Conservation (phyloP, 352 stramenopile genomes). For the Phytophthora melonis region DNA sequence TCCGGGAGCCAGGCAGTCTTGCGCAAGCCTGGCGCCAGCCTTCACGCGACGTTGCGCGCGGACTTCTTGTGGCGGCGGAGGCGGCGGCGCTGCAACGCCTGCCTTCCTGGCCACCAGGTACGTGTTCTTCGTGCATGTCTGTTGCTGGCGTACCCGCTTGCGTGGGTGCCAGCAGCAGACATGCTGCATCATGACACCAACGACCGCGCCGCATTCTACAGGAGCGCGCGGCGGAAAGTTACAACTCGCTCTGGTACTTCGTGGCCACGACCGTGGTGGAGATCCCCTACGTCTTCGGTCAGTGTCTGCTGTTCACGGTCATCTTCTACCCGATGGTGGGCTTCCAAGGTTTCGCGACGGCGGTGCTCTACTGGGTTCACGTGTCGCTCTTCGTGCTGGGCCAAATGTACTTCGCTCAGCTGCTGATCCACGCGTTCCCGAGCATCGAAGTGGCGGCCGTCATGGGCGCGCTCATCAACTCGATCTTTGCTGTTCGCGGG, state of each 20-base stretch:
- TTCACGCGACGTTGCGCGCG: no score
- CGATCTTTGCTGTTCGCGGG: slow-evolving; percentile 23
- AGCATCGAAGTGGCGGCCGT: slow-evolving; percentile 21
- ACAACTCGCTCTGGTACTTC: slow-evolving; percentile 35
- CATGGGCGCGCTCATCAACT: slow-evolving; percentile 21
- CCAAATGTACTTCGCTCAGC: slow-evolving; percentile 24
- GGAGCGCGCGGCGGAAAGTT: no score
- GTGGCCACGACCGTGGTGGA: slow-evolving; percentile 21
- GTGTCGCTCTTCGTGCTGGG: slow-evolving; percentile 20
- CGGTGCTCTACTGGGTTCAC: slow-evolving; percentile 21
- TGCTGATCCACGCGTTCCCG: slow-evolving; percentile 27
- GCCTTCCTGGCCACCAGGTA: no score
- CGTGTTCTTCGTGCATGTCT: no score
- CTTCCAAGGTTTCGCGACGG: slow-evolving; percentile 20
- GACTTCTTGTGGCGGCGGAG: no score
- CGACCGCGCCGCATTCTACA: slow-evolving; percentile 24
- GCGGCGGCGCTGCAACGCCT: no score
- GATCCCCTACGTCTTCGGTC: slow-evolving; percentile 18
- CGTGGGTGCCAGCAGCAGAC: no score
- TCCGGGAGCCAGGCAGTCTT: no score
- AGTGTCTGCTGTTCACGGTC: slow-evolving; percentile 16
- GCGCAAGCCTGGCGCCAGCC: no score
- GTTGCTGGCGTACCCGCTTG: no score
- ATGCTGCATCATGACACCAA: no score
- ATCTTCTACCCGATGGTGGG: slow-evolving; percentile 25